Percentiles rank a stretch among this genome's conserved stretches.
These are phyloP conservation scores for Arachis stenosperma DNA, from an alignment of 306 rosid genomes.

Conservation along the genomic window DNA sequence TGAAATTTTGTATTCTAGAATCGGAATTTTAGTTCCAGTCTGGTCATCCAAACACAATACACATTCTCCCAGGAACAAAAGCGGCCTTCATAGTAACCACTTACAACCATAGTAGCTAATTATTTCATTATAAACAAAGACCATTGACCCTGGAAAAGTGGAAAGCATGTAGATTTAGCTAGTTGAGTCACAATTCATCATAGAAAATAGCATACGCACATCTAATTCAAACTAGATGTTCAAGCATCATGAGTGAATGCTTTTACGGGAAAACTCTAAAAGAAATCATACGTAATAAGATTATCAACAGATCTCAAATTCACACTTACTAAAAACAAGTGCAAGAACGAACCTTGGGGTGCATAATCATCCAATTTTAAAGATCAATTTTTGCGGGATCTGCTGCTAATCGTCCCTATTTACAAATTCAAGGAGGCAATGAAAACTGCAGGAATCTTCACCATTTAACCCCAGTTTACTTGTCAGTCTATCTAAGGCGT, in stretches of 20 bases:
- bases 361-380: constrained; percentile 18
- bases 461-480: constrained; percentile 42
- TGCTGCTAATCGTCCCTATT: constrained; percentile 26
- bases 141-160: not conserved
- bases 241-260: constrained; percentile 26
- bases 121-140: not conserved
- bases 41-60: too few species aligned
- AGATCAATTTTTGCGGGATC: constrained; percentile 25
- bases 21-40: too few species aligned
- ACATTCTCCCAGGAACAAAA: too few species aligned
- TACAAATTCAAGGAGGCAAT: constrained; percentile 53
- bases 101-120: not conserved
- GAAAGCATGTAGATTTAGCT: not conserved
- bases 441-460: constrained; percentile 46
- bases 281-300: not conserved
- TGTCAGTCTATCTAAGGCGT: constrained; percentile 40
- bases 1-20: too few species aligned
- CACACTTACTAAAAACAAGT: not conserved
- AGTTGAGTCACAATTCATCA: not conserved
- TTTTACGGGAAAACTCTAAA: constrained; percentile 2
- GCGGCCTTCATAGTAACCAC: too few species aligned
- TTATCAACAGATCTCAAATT: constrained; percentile 34
- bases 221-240: not conserved
- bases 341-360: constrained; percentile 23
- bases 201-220: not conserved